Conservation (phyloP, 2,329 filamentous ascomycete genomes). For the Pseudogymnoascus destructans region DNA sequence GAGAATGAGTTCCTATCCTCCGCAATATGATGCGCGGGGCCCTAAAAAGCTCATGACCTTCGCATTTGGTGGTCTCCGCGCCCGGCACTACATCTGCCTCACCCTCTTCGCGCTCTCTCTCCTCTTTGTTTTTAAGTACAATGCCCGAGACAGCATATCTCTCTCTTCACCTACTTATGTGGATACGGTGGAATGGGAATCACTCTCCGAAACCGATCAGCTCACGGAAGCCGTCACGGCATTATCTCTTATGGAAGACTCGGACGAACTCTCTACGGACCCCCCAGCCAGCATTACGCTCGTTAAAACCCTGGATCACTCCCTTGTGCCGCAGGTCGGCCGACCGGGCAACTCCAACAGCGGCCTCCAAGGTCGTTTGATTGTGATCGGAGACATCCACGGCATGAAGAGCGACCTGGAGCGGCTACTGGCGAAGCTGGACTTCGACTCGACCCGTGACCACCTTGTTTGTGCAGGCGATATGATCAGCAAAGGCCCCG, state of each 20-base stretch:
- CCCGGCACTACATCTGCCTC: neutral
- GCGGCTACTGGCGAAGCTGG: slow-evolving; percentile 51
- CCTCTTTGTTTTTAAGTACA: neutral
- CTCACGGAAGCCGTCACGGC: neutral
- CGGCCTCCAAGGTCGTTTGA: slow-evolving; percentile 36
- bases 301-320: neutral
- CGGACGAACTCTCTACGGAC: neutral
- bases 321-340: neutral
- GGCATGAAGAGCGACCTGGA: slow-evolving; percentile 61
- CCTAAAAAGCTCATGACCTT: neutral
- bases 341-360: neutral
- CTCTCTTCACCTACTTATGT: neutral
- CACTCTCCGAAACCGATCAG: neutral
- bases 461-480: slow-evolving; percentile 69
- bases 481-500: slow-evolving; percentile 74
- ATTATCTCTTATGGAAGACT: neutral
- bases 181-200: neutral
- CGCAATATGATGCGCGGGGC: neutral
- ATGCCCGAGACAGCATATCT: neutral
- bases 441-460: slow-evolving; percentile 50
- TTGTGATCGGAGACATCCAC: slow-evolving; percentile 87
- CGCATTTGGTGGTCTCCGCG: neutral
- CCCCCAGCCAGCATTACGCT: neutral
- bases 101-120: neutral
- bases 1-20: neutral